Base-by-base conservation (phyloP, 148 eudicot genomes). In the Chenopodium album region DNA sequence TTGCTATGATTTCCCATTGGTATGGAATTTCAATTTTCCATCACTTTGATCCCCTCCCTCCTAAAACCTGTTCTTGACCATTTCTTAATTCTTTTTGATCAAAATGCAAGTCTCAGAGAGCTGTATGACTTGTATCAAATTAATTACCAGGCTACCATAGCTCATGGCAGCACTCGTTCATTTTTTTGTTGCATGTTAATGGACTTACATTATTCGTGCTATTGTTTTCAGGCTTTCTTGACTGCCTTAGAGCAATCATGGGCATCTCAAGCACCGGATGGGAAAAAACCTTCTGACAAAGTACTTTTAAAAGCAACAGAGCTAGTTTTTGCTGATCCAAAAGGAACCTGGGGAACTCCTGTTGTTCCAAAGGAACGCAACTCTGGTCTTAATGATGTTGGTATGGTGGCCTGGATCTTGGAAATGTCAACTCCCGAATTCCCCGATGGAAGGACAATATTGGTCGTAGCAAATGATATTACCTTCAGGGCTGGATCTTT, bases 1-100 rank as follows among this genome's bases (percentile, higher is more conserved):
- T 84, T 97, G 99, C 89, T 94, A 97, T 80, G 99, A 97, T 86
- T 97, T 94, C 85, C 94, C 97, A 46, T 87, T 94, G 98, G 98
- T 94, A 87, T 76, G 23, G 54, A 66, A 23, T 67, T 50, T n/a
- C 8, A 63, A 11, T 32, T 54, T 20, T 47, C 19, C 78, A 52
- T 23, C 28, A 62, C 32, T 71, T 22, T 56, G 22, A 56, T 19
- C 50, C 22, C n/a, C 46, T 22, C 29, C 34, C 1, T 31, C 16
- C 26, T 34, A 5, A 76, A 17, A 76, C 20, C 1, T 41, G 12
- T 82, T 68, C 16, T 44, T 12, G 2, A 76, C 60, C 0, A 54
- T 22, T 75, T 69, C 52, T 23, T 60, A 29, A 20, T 22, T 17
- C 16, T 19, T 64, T 28, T 44, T 7, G 6, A 60, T 37, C 17